These are phyloP conservation scores for Collybia sordida DNA, from an alignment of 768 basidiomycete genomes.

Conservation along the genomic window DNA sequence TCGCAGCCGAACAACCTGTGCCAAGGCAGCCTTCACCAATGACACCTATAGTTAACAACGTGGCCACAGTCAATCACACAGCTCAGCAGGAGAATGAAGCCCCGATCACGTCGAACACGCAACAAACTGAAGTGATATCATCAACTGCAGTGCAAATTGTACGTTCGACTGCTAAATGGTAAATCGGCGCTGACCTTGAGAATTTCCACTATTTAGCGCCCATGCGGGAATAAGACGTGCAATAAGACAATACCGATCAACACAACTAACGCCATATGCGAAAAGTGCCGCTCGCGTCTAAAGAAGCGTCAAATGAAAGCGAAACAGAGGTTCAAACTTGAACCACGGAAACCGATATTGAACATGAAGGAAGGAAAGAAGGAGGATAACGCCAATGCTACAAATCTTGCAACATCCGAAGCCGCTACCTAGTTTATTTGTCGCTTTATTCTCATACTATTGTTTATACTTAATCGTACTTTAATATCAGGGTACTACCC, in stretches of 20 bases:
- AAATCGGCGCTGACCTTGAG: too few species aligned
- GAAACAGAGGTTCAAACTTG: conserved; percentile 44
- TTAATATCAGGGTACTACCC: too few species aligned
- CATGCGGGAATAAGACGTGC: conserved; percentile 38
- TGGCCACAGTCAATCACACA: too few species aligned
- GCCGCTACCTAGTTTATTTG: too few species aligned
- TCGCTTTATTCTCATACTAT: too few species aligned
- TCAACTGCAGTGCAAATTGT: not conserved
- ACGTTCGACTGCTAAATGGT: not conserved
- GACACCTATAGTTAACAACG: too few species aligned
- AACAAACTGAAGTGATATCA: not conserved
- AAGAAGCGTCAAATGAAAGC: conserved; percentile 44
- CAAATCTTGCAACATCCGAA: too few species aligned
- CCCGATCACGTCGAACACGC: not conserved
- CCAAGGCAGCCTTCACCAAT: too few species aligned
- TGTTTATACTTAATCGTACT: too few species aligned
- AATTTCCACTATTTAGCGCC: conserved; percentile 8
- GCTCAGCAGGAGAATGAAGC: not conserved
- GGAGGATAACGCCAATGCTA: not conserved
- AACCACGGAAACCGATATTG: conserved; percentile 30
- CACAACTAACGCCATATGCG: conserved; percentile 34
- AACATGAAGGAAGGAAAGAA: not conserved
- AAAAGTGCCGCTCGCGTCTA: conserved; percentile 40
- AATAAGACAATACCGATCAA: conserved; percentile 29
- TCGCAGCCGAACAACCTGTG: too few species aligned